Base-by-base conservation (phyloP, 164 flowering plant genomes). In the Macadamia tetraphylla region DNA sequence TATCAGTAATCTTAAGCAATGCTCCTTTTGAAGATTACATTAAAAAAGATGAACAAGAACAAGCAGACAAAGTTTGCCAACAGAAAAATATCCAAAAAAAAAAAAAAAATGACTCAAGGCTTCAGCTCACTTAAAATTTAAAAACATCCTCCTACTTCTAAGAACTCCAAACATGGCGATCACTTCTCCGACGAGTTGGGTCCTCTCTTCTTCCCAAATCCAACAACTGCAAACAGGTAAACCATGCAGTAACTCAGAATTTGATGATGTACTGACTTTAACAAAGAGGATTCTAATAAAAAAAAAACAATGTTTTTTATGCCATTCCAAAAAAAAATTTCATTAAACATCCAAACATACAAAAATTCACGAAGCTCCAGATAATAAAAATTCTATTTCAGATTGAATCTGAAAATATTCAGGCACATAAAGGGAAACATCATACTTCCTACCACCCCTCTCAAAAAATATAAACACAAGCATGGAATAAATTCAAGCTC, bases 171-270 rank as follows among this genome's bases (percentile, higher is more conserved):
- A 64, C 7, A 66, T 51, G 18, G 32, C 61, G 31, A 72, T 77
- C 76, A 86, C 83, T 86, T 86, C 85, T 86, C 90, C 3, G 90
- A 86, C 0, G 90, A 86, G 84, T 86, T 86, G 23, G 90, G 89
- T 40, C 89, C 89, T 48, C 87, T 82, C 87, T 86, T 86, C 85
- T 86, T 86, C 9, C 89, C 89, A 14, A 86, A 86, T 14, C 87
- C 90, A 77, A 86, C 90, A 69, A 86, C 90, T 86, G 76, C 74
- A 77, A 66, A 52, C 0, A 63, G 67, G 9, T 56, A 63, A 29
- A 29, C 3, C 13, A 58, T 29, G 5, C 23, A 40, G 2, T 6
- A 6, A 42, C n/a, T 58, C 32, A 67, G 15, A 14, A 14, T n/a
- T 30, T 40, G 15, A 10, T 10, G 17, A 62, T n/a, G 40, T 35